phyloP scores from a whole-genome alignment of 768 basidiomycete species.

The Boletus coccyginus region DNA sequence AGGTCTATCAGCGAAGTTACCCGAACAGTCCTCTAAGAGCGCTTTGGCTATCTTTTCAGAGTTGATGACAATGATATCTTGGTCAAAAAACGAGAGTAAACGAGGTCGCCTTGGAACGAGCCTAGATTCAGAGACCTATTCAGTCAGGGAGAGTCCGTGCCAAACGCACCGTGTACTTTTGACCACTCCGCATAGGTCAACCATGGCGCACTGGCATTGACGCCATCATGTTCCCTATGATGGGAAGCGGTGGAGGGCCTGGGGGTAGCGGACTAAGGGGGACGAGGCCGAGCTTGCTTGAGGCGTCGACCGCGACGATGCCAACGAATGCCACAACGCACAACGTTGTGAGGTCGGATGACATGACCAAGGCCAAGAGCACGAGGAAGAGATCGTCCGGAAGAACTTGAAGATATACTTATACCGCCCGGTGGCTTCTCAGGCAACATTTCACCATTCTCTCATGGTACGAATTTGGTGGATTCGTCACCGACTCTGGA shows the following conservation, averaged over 20 bases:
- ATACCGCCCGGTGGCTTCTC: neutral
- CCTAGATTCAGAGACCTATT: neutral
- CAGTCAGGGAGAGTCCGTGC: neutral
- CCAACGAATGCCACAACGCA: neutral
- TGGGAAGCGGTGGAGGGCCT: constrained; percentile 9
- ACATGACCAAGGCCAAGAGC: neutral
- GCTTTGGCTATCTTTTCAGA: constrained; percentile 10
- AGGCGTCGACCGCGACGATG: neutral
- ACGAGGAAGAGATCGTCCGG: neutral
- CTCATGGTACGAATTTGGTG: neutral
- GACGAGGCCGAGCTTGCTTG: neutral
- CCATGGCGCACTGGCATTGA: constrained; percentile 10
- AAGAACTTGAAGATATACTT: neutral
- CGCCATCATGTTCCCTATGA: constrained; percentile 15
- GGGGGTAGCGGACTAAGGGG: constrained; percentile 7
- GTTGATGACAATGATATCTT: constrained; percentile 12
- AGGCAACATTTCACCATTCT: neutral
- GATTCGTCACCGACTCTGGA: neutral
- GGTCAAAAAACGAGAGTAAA: constrained; percentile 13
- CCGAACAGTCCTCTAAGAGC: constrained; percentile 18
- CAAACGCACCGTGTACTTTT: constrained; percentile 4
- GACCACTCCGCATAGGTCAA: constrained; percentile 16
- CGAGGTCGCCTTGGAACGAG: constrained; percentile 7
- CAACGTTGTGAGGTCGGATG: neutral
- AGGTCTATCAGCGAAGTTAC: constrained; percentile 19